phyloP scores from a whole-genome alignment of 768 basidiomycete species.

The Pleurotus djamor region DNA sequence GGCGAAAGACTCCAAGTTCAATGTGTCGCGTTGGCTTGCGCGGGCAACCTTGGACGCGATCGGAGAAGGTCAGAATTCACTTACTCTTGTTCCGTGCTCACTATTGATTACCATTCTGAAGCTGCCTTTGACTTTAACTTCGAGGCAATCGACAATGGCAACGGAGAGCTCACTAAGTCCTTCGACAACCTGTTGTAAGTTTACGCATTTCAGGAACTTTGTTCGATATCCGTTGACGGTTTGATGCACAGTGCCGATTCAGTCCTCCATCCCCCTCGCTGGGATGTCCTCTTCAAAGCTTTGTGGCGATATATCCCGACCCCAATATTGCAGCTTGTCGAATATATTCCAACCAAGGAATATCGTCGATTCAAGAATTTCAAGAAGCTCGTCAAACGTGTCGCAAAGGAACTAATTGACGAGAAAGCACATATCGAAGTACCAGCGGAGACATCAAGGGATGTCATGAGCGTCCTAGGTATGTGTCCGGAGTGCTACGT shows the following conservation, averaged over 20 bases:
- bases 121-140: conserved; percentile 36
- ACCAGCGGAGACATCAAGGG: conserved; percentile 13
- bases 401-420: neutral
- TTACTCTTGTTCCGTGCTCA: neutral
- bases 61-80: conserved; percentile 25
- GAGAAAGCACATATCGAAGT: neutral
- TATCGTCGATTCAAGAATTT: neutral
- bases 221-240: conserved; percentile 16
- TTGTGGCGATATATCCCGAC: conserved; percentile 4
- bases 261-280: neutral
- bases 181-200: conserved; percentile 20
- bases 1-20: conserved; percentile 13
- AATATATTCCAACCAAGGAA: conserved; percentile 4
- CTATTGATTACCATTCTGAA: conserved; percentile 11
- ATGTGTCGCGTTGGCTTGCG: conserved; percentile 24
- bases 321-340: neutral
- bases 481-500: neutral
- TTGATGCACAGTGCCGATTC: conserved; percentile 8
- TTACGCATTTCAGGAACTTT: conserved; percentile 18
- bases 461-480: conserved; percentile 35
- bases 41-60: conserved; percentile 35
- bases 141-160: conserved; percentile 18
- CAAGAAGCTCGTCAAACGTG: neutral
- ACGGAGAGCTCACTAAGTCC: conserved; percentile 16
- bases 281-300: conserved; percentile 15